phyloP scores from a whole-genome alignment of 2,329 filamentous ascomycete genomes.

The Colletotrichum higginsianum region DNA sequence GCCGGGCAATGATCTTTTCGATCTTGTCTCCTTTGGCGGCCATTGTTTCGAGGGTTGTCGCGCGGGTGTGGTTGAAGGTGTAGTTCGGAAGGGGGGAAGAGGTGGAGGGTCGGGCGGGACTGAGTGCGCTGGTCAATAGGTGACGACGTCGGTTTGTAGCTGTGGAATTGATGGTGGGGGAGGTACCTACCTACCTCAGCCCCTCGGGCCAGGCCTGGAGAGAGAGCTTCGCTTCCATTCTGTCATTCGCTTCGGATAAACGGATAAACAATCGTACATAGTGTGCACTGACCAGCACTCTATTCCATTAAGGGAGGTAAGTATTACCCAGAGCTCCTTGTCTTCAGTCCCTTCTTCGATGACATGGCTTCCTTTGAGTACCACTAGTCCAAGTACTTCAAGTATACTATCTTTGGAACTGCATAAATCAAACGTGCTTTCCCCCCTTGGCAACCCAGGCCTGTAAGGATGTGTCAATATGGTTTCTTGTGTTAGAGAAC shows the following conservation, averaged over 20 bases:
- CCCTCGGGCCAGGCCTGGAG: conserved; percentile 6
- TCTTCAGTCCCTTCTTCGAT: too few relatives aligned
- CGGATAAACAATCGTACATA: too few relatives aligned
- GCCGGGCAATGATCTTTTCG: conserved; percentile 72
- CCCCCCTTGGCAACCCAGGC: too few relatives aligned
- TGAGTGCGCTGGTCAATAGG: background rate
- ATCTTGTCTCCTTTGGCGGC: conserved; percentile 59
- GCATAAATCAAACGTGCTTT: too few relatives aligned
- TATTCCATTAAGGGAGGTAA: background rate
- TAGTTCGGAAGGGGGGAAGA: background rate
- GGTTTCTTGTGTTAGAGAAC: too few relatives aligned
- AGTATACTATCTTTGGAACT: too few relatives aligned
- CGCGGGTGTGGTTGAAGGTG: background rate
- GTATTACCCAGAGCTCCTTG: too few relatives aligned
- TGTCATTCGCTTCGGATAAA: conserved; percentile 23
- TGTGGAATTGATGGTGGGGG: conserved; percentile 17
- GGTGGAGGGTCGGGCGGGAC: background rate
- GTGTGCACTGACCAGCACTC: conserved; percentile 17
- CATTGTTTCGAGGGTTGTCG: conserved; percentile 18
- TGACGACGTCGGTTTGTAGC: conserved; percentile 18
- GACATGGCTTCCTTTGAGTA: too few relatives aligned
- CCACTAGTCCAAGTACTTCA: too few relatives aligned
- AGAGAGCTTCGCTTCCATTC: conserved; percentile 22
- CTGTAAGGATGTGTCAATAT: too few relatives aligned
- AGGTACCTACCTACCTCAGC: conserved; percentile 5